A percentile compares a stretch with the other conserved stretches of the same genome.
Evolutionary conservation across 164 flowering plant genomes (phyloP).

Genomic region (Chimonanthus praecox): DNA sequence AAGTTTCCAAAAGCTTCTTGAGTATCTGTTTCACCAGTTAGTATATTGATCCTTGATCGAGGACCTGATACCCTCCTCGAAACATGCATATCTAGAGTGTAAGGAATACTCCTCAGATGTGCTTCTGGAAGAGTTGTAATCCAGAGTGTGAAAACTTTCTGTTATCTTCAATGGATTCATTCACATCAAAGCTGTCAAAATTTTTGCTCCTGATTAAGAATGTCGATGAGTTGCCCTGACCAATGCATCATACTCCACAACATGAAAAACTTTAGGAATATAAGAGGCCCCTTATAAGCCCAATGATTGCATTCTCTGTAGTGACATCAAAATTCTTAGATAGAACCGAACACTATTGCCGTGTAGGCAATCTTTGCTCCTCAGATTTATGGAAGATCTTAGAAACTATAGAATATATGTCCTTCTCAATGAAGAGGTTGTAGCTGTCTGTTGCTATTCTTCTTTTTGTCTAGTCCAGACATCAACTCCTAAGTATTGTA

Average conservation of each 20-base stretch:
- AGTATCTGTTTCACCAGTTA: background rate
- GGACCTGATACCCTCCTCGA: background rate
- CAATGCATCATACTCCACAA: slow-evolving; percentile 29
- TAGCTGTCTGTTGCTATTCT: slow-evolving; percentile 8
- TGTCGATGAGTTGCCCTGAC: background rate
- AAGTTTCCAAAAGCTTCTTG: background rate
- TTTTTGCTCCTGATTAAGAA: background rate
- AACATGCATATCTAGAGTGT: background rate
- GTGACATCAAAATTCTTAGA: background rate
- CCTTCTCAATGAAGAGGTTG: background rate
- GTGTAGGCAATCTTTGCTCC: background rate
- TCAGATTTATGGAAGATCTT: background rate
- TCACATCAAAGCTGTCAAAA: background rate
- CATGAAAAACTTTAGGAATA: slow-evolving; percentile 11
- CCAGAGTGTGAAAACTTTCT: background rate
- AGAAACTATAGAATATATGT: background rate
- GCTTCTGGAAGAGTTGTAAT: no score
- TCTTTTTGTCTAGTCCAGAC: slow-evolving; percentile 20
- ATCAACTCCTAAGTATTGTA: slow-evolving; percentile 22
- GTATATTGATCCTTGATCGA: background rate
- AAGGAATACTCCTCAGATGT: slow-evolving; percentile 29
- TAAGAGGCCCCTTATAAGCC: background rate
- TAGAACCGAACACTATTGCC: background rate
- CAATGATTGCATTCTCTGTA: background rate
- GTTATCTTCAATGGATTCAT: background rate